Conservation (phyloP, 768 basidiomycete genomes). For the Saitozyma podzolica region DNA sequence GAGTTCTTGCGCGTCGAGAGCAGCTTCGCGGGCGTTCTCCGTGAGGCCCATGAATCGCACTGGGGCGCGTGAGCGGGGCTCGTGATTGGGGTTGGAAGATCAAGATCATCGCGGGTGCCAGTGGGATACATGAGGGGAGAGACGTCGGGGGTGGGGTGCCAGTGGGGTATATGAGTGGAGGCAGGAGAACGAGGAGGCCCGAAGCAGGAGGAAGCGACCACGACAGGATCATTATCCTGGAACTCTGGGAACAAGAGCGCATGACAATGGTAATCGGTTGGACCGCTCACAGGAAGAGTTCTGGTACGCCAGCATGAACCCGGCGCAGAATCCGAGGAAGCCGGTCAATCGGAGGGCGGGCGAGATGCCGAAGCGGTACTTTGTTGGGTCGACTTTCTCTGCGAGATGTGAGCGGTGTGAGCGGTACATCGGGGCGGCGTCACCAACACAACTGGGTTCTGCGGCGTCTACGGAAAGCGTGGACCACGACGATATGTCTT, state of each 20-base stretch:
- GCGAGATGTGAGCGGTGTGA: not conserved
- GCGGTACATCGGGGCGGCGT: too few species aligned
- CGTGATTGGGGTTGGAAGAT: not conserved
- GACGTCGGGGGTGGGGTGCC: too few species aligned
- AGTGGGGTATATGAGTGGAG: too few species aligned
- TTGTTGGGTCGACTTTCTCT: conserved; percentile 18
- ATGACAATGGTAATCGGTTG: not conserved
- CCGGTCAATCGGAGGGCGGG: conserved; percentile 57
- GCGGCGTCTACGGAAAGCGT: not conserved
- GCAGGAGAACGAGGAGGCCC: too few species aligned
- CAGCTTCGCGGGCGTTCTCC: conserved; percentile 65
- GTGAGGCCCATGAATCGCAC: conserved; percentile 48
- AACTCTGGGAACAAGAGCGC: too few species aligned
- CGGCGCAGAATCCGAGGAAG: conserved; percentile 79
- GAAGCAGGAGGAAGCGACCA: too few species aligned
- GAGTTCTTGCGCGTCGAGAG: conserved; percentile 74
- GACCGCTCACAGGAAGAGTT: conserved; percentile 72
- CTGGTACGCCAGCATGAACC: conserved; percentile 92
- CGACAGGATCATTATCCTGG: not conserved
- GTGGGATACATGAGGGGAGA: too few species aligned
- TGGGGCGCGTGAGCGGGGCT: not conserved
- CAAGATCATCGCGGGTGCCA: too few species aligned
- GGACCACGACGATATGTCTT: too few species aligned
- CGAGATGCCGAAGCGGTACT: conserved; percentile 29
- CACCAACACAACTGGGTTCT: not conserved